Percentiles rank a stretch among this genome's conserved stretches.
Conservation (phyloP, 768 basidiomycete genomes). For the Kondoa subrosea region DNA sequence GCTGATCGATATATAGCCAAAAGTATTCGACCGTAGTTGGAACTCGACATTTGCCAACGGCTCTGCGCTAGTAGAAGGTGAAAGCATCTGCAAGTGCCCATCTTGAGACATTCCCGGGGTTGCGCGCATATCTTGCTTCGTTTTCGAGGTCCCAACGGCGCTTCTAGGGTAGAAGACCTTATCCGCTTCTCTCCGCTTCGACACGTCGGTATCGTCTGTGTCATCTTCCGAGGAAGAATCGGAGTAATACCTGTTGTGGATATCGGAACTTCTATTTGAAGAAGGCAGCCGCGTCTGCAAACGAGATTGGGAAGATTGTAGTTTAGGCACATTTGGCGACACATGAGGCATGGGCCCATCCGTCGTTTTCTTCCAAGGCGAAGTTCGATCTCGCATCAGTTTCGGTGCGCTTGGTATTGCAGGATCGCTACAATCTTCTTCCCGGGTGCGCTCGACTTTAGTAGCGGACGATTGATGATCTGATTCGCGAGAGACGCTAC, state of each 20-base stretch:
- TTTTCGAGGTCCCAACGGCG: background rate
- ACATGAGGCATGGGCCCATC: too few species aligned
- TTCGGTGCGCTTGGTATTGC: too few species aligned
- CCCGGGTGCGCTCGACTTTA: too few species aligned
- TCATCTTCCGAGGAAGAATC: slow-evolving; percentile 4
- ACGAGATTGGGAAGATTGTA: background rate
- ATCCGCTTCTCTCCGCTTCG: slow-evolving; percentile 19
- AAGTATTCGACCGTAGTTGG: background rate
- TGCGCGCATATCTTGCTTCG: too few species aligned
- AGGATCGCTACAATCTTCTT: too few species aligned
- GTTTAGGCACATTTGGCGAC: background rate
- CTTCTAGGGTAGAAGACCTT: slow-evolving; percentile 14
- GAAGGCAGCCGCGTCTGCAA: background rate
- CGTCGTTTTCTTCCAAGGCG: background rate
- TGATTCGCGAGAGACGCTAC: too few species aligned
- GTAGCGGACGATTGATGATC: too few species aligned
- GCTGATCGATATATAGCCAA: background rate
- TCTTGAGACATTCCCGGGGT: too few species aligned
- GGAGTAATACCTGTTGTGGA: background rate
- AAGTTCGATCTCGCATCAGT: background rate
- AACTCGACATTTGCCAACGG: too few species aligned
- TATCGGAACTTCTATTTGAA: background rate
- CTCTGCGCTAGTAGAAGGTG: too few species aligned
- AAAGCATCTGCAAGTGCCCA: too few species aligned
- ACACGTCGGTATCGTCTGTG: slow-evolving; percentile 22